Base-by-base conservation (phyloP, 2,329 filamentous ascomycete genomes). In the Lachnellula cervina region DNA sequence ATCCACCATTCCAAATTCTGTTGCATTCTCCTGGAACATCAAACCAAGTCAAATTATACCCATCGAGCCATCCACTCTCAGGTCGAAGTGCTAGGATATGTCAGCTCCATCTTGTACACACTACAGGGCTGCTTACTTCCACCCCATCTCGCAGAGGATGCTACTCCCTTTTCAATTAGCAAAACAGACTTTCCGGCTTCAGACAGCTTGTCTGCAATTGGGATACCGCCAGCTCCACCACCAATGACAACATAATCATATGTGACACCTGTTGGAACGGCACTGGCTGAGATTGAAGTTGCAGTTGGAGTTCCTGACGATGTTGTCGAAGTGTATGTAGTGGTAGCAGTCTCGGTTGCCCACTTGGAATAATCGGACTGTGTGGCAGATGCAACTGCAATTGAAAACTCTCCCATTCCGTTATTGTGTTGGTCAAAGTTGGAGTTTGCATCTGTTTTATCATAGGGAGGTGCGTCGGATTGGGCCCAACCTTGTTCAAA, bases 1-100 rank as follows among this genome's bases (percentile, higher is more conserved):
- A 63, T 52, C 66, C 67, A 40, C 65, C 66, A 53, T 68, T 63
- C 68, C 68, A 70, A 45, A 89, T 87, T 70, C 88, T 76, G 68
- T 88, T 89, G 69, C 83, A 87, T 57, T 89, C 79, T 53, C 85
- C 84, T 0, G 86, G 86, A 5, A 89, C 80, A 64, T 89, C 86
- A 63, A 89, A 88, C 49, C 86, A 83, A 6, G 86, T 88, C 35
- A 88, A 71, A 49, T 82, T 81, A 17, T 80, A 82, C 37, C 78
- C 80, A 37, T 78, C 71, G 11, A 69, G 56, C 87, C 87, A 90
- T 1, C 85, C 76, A 35, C 73, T 80, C 49, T 66, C 62, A 21
- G 63, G 66, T 55, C 66, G 62, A 21, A 63, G 50, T 21, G 64
- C 62, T 67, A 51, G 40, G 8, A 28, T 2, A 28, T 40, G 47